Evolutionary conservation across 2,329 filamentous ascomycete species (phyloP).

Genomic region (Pyrenophora teres): DNA sequence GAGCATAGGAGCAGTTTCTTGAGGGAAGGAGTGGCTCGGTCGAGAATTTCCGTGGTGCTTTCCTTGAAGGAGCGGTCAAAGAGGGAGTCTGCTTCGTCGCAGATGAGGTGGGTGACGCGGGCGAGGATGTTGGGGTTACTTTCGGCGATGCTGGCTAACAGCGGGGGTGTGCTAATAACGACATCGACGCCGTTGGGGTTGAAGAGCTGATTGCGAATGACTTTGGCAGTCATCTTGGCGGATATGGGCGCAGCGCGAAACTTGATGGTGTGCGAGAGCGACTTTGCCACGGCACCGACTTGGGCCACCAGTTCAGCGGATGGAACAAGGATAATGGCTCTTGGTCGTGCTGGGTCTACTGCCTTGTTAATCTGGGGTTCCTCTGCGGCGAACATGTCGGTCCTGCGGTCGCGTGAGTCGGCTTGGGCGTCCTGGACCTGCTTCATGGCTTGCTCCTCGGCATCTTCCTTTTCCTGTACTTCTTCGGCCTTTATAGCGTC

Average conservation of each 20-base stretch:
- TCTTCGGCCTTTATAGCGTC: constrained; percentile 80
- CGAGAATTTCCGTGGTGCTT: constrained; percentile 79
- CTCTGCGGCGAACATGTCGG: constrained; percentile 65
- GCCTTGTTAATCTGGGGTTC: constrained; percentile 60
- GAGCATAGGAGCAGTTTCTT: constrained; percentile 91
- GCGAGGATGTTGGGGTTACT: constrained; percentile 90
- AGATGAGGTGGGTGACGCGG: constrained; percentile 83
- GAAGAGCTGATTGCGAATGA: constrained; percentile 86
- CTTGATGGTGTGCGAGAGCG: constrained; percentile 81
- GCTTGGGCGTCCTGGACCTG: constrained; percentile 56
- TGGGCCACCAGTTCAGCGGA: constrained; percentile 91
- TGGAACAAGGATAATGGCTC: constrained; percentile 84
- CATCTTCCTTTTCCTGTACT: constrained; percentile 55
- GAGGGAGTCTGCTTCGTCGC: constrained; percentile 96
- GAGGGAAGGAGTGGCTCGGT: constrained; percentile 78
- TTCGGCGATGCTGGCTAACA: constrained; percentile 85
- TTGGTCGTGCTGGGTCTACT: constrained; percentile 77
- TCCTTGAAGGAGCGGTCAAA: constrained; percentile 91
- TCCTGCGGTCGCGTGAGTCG: constrained; percentile 31
- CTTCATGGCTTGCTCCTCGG: constrained; percentile 56
- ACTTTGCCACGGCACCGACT: constrained; percentile 79
- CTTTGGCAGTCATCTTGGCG: constrained; percentile 72
- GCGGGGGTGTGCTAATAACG: constrained; percentile 83
- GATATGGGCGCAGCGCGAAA: constrained; percentile 85
- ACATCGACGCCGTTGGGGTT: constrained; percentile 81